Evolutionary conservation across 2,329 filamentous ascomycete genomes (phyloP).

Genomic region (Dryadomyces quercivorus): DNA sequence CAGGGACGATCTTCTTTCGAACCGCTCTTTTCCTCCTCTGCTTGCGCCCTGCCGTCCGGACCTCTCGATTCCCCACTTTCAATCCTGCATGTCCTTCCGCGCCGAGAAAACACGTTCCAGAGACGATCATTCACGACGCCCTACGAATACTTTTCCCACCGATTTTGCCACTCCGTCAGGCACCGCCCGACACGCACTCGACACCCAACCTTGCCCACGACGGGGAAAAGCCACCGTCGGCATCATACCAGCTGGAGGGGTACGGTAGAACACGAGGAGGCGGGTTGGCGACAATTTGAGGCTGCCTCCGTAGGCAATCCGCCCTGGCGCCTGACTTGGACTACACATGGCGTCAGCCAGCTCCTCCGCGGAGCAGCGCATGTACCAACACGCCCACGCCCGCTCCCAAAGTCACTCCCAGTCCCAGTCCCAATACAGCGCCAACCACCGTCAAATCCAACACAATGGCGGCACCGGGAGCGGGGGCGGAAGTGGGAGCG

Average conservation of each 20-base stretch:
- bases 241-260: background rate
- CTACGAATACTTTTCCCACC: background rate
- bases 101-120: constrained; percentile 4
- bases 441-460: background rate
- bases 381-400: background rate
- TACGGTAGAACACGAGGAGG: background rate
- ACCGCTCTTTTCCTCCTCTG: background rate
- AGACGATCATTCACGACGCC: background rate
- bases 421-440: background rate
- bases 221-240: background rate
- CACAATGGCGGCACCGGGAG: background rate
- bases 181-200: background rate
- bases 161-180: background rate
- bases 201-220: background rate
- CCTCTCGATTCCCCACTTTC: constrained; percentile 2
- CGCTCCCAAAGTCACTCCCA: constrained; percentile 1
- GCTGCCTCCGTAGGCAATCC: background rate
- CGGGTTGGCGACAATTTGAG: background rate
- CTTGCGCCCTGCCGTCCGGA: background rate
- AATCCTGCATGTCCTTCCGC: constrained; percentile 1
- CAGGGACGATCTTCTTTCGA: background rate
- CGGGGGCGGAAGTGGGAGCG: background rate
- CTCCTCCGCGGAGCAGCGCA: constrained; percentile 8
- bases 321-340: constrained; percentile 2
- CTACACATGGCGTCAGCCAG: constrained; percentile 5